Evolutionary conservation across 2,329 filamentous ascomycete genomes (phyloP).

Genomic region (Phaeomoniella chlamydospora): DNA sequence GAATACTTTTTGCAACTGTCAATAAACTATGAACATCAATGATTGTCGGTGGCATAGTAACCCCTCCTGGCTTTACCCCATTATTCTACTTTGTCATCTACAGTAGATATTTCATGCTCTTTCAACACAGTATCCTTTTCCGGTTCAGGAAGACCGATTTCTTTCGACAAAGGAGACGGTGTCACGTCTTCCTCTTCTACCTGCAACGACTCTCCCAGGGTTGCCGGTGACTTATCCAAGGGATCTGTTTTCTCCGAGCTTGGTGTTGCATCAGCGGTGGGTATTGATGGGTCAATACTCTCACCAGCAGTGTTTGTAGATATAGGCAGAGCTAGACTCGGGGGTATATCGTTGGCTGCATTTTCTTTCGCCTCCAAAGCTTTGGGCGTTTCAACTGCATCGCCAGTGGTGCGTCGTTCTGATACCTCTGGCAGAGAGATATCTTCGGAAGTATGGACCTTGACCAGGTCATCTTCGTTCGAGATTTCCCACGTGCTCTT

Average conservation of each 20-base stretch:
- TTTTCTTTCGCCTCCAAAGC: conserved; percentile 3
- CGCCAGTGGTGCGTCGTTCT: conserved; percentile 4
- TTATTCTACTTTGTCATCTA: too few relatives aligned
- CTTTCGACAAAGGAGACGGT: neutral
- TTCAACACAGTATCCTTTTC: too few relatives aligned
- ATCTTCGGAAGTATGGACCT: conserved; percentile 37
- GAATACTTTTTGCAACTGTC: too few relatives aligned
- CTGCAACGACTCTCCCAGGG: neutral
- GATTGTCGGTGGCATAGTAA: too few relatives aligned
- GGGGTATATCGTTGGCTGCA: conserved; percentile 4
- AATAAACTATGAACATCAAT: too few relatives aligned
- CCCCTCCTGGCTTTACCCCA: too few relatives aligned
- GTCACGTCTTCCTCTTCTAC: neutral
- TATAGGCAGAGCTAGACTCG: conserved; percentile 15
- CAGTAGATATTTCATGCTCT: too few relatives aligned
- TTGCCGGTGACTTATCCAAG: conserved; percentile 1
- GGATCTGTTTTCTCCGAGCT: conserved; percentile 15
- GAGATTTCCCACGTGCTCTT: conserved; percentile 27
- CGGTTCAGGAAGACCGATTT: too few relatives aligned
- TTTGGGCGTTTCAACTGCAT: conserved; percentile 1
- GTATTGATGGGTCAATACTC: conserved; percentile 20
- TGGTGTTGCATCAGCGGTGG: conserved; percentile 12
- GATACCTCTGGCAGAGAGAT: conserved; percentile 3
- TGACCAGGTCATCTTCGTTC: conserved; percentile 62
- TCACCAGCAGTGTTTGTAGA: conserved; percentile 21